Evolutionary conservation across 2,329 filamentous ascomycete genomes (phyloP), one percentile per base, ranked within the genome.

Genomic region (Penicillium verrucosum): DNA sequence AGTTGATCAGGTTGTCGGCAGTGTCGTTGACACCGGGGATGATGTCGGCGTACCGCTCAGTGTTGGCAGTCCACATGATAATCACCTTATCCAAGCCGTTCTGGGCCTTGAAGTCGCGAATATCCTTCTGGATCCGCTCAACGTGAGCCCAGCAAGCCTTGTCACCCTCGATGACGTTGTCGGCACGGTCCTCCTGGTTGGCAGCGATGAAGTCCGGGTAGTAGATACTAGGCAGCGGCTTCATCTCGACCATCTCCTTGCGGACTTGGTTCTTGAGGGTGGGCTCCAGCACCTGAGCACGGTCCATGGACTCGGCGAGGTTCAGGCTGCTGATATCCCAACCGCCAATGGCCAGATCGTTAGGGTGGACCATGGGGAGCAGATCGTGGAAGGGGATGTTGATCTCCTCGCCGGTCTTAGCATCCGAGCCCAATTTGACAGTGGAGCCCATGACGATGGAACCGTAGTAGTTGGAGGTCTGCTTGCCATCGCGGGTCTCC

Each of bases 181-280:
- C 92, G 64, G 93, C 94, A 70, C 94, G 89, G 71, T 92, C 92
- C 76, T 94, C 92, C 80, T 99, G 94, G 81, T 99, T 99, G 73
- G 94, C 90, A 65, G 94, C 94, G 72, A 99, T 99, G 82, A 99
- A 99, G 78, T 97, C 94, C 1, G 94, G 94, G 77, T 99, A 99
- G 85, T 99, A 99, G 78, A 97, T 89, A 77, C 89, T 93, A 25
- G 92, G 93, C 62, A 97, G 85, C 30, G 94, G 94, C 67, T 88
- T 87, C 86, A 97, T 89, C 67, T 82, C 81, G 60, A 86, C 80
- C 92, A 97, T 93, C 80, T 97, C 90, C 83, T 97, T 96, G 78
- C 86, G 88, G 68, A 99, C 89, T 69, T 89, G 84, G 55, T 82
- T 80, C 84, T 99, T 99, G 70, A 99, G 83, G 30, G 90, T 88